Evolutionary conservation across 1,139 yeast species (phyloP), one percentile per base, ranked within the genome.

Genomic region (Diutina ranongensis): DNA sequence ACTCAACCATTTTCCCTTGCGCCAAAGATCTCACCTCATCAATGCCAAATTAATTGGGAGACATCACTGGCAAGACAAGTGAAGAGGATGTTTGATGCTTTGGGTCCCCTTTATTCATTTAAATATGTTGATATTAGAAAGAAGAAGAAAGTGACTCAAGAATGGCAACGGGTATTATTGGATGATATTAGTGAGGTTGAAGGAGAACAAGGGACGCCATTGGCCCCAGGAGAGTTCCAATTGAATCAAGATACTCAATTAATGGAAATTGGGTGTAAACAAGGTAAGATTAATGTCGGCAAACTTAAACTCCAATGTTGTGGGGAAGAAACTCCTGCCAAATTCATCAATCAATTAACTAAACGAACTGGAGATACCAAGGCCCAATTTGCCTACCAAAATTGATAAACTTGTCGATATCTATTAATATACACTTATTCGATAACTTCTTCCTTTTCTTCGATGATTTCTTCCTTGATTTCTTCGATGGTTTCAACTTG

Each of bases 361-460:
- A 78, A 74, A 52, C 60, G 82, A 48, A 60, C 74, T 1, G 79
- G 80, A 1, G 46, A 49, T 34, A 49, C 55, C 15, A 18, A 35
- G 13, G 2, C 27, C 18, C 10, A 9, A 2, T 35, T 35, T 13
- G 40, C 28, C 9, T 25, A 25, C 28, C 28, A 25, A 10, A 7
- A 25, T 7, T 5, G 28, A 25, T 10, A 25, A 25, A 25, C n/a
- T n/a, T n/a, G n/a, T n/a, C n/a, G n/a, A n/a, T n/a, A n/a, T n/a
- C 28, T 25, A 25, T 25, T 25, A 25, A 25, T 25, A 25, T 35
- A 35, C 2, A 4, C 9, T 52, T 68, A 72, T 56, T 80, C 87
- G 50, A 85, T 74, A 56, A 83, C 70, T 65, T 87, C 96, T 64
- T 84, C 94, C 55, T 72, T 77, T 61, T 83, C 92, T 64, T 86